phyloP scores from a whole-genome alignment of 2,329 filamentous ascomycete species.

The Cytospora piceae region DNA sequence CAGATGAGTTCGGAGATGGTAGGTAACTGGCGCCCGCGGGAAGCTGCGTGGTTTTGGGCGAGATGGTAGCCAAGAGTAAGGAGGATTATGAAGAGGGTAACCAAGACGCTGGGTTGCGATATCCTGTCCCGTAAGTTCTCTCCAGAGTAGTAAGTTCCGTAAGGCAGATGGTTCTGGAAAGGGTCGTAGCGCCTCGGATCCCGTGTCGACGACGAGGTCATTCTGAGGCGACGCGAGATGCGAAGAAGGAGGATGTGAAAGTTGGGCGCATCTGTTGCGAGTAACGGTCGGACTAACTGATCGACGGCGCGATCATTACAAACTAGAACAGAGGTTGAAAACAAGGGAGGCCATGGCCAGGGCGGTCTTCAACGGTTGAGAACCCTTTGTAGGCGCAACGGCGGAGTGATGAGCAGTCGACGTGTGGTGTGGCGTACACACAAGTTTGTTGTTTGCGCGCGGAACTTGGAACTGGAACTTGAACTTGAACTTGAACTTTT shows the following conservation, averaged over 20 bases:
- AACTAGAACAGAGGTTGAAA: neutral
- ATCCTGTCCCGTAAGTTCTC: conserved; percentile 40
- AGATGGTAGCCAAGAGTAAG: conserved; percentile 43
- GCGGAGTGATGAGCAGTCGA: neutral
- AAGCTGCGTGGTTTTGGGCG: conserved; percentile 35
- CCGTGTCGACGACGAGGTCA: conserved; percentile 24
- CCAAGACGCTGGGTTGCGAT: conserved; percentile 41
- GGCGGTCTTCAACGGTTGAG: neutral
- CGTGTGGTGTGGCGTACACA: neutral
- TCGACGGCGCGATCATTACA: neutral
- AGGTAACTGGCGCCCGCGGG: conserved; percentile 33
- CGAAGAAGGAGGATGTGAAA: conserved; percentile 9
- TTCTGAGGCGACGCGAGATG: conserved; percentile 24
- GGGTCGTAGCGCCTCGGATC: conserved; percentile 23
- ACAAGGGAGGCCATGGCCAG: conserved; percentile 9
- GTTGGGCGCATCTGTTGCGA: conserved; percentile 22
- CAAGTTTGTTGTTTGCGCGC: neutral
- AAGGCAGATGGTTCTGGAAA: conserved; percentile 19
- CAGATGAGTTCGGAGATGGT: conserved; percentile 57
- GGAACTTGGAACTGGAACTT: neutral
- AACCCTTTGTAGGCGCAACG: neutral
- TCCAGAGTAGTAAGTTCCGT: conserved; percentile 33
- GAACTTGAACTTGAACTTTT: conserved; percentile 20
- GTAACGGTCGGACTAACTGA: neutral
- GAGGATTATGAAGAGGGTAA: conserved; percentile 42